Conservation (phyloP, 176 grass and related monocot species). For the Triticum dicoccoides region DNA sequence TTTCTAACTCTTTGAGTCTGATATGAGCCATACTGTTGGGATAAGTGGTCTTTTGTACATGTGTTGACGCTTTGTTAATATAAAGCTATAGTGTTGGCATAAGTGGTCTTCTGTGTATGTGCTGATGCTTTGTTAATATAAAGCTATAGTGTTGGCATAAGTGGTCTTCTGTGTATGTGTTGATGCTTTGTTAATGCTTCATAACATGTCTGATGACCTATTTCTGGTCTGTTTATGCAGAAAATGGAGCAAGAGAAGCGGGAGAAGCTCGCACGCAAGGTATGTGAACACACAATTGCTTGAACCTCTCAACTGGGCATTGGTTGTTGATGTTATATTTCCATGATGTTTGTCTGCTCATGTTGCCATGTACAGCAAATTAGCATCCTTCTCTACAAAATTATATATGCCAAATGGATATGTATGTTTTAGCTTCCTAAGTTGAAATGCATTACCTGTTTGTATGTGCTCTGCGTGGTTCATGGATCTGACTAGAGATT, state of each 20-base stretch:
- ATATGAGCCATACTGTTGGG: neutral
- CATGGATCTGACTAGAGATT: too few relatives aligned
- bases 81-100: neutral
- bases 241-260: conserved; percentile 86
- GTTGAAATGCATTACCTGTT: neutral
- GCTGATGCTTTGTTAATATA: neutral
- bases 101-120: neutral
- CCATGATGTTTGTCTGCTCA: neutral
- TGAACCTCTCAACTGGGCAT: neutral
- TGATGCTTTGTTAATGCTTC: neutral
- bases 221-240: conserved; percentile 40
- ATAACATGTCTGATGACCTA: neutral
- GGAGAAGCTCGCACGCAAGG: conserved; percentile 70
- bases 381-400: neutral
- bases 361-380: neutral
- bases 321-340: neutral
- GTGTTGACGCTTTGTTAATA: neutral
- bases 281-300: conserved; percentile 11
- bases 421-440: neutral
- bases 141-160: neutral
- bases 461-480: neutral
- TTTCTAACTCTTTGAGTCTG: neutral
- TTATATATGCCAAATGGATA: neutral
- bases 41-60: neutral
- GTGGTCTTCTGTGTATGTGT: neutral